Evolutionary conservation across 192 early-diverging fungal genomes (phyloP), one percentile per base, ranked within the genome.

Genomic region (Backusella tuberculispora): DNA sequence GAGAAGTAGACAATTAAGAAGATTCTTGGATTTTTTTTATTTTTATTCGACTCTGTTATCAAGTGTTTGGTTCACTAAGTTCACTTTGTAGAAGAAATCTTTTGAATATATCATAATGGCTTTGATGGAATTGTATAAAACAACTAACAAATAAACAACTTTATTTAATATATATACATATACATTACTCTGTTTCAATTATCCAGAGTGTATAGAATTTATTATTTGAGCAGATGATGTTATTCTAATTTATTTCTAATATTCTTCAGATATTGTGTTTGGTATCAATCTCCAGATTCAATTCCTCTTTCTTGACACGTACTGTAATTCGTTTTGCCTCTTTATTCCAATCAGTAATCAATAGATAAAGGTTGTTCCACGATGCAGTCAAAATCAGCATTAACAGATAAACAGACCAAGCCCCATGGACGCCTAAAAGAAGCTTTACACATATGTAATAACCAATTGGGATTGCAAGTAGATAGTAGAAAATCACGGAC

Each of bases 381-480:
- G 24, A 21, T 37, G 64, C 71, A 45, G 44, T 46, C 9, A 76
- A 47, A 15, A 64, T 76, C 8, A 80, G 37, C 6, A 81, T 90
- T 13, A 83, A 69, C 56, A 83, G 86, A 3, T 88, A 67, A 14
- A 90, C 85, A 24, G 74, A 69, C 92, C 92, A 93, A 24, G 92
- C 76, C 14, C 92, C 92, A 41, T 81, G 68, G 24, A 91, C 82
- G 13, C 88, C 86, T 81, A 83, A 81, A 13, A 73, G 70, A 24
- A 84, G 53, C 69, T 79, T 75, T 71, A 94, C 81, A 41, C 91
- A 84, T 56, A 91, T 72, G n/a, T 84, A 29, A 15, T 88, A 75
- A 8, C 88, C 88, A 12, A 89, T 14, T 4, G 92, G 94, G 45
- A 93, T 66, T 6, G 86, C 92, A 6, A 92, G 68, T 12, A 89